A percentile compares a stretch with the other conserved stretches of the same genome.
phyloP scores from a whole-genome alignment of 352 stramenopile species.

The Phytophthora constricta region DNA sequence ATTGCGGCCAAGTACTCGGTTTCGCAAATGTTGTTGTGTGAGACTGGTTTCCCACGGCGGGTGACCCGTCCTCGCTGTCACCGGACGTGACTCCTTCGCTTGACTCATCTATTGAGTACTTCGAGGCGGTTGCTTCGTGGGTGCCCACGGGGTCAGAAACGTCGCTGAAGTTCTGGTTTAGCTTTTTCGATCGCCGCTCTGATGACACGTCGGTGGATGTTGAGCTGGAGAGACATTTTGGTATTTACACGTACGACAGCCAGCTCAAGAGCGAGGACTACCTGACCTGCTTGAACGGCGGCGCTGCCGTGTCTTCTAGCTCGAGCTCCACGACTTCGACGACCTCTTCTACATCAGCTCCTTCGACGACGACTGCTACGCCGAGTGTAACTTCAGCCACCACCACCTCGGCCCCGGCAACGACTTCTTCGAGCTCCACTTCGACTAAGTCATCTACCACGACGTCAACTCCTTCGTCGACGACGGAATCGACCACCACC shows the following conservation, averaged over 20 bases:
- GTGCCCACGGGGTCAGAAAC: slow-evolving; percentile 28
- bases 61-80: slow-evolving; percentile 39
- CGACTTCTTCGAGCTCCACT: too few relatives aligned
- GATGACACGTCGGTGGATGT: slow-evolving; percentile 48
- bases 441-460: too few relatives aligned
- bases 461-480: not conserved
- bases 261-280: slow-evolving; percentile 49
- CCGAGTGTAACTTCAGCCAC: not conserved
- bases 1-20: slow-evolving; percentile 56
- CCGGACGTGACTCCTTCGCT: slow-evolving; percentile 48
- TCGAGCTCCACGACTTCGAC: slow-evolving; percentile 22
- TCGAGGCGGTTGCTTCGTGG: slow-evolving; percentile 32
- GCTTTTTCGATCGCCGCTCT: slow-evolving; percentile 57
- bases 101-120: slow-evolving; percentile 35
- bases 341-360: not conserved
- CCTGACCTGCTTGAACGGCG: slow-evolving; percentile 23
- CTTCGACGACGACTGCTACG: not conserved
- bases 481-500: not conserved
- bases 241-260: slow-evolving; percentile 56
- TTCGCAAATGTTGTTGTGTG: slow-evolving; percentile 52
- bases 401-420: not conserved
- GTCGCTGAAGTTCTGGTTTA: slow-evolving; percentile 66
- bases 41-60: slow-evolving; percentile 65
- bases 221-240: slow-evolving; percentile 63
- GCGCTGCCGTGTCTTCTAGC: slow-evolving; percentile 22